These are phyloP conservation scores for Ramularia endophylla DNA, from an alignment of 2,329 filamentous ascomycete genomes.

Conservation along the genomic window DNA sequence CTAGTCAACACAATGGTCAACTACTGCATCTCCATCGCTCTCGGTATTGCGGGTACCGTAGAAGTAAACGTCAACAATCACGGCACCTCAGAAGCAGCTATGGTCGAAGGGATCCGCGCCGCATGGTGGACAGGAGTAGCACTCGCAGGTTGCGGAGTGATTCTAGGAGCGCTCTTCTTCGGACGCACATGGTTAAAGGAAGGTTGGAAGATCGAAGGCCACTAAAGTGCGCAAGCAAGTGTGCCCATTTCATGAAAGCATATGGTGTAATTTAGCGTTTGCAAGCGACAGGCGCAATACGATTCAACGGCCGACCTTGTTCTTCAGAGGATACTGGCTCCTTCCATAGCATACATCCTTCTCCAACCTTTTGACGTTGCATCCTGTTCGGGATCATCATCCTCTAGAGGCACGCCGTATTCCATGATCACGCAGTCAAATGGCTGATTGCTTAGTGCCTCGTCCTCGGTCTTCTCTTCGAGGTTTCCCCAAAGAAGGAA, in stretches of 20 bases:
- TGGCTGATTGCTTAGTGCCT: slow-evolving; percentile 30
- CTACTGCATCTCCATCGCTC: slow-evolving; percentile 58
- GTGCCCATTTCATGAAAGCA: too few relatives aligned
- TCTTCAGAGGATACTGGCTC: slow-evolving; percentile 22
- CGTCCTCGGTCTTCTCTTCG: slow-evolving; percentile 49
- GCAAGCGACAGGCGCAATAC: not conserved
- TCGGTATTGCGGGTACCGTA: slow-evolving; percentile 60
- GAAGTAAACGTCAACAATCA: slow-evolving; percentile 43
- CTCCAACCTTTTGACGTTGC: slow-evolving; percentile 17
- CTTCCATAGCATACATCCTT: slow-evolving; percentile 32
- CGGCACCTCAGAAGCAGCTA: slow-evolving; percentile 26
- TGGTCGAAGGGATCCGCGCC: slow-evolving; percentile 34
- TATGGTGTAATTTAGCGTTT: too few relatives aligned
- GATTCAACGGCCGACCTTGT: too few relatives aligned
- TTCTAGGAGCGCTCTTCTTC: slow-evolving; percentile 20
- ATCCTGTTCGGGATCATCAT: slow-evolving; percentile 19
- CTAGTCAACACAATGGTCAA: slow-evolving; percentile 61
- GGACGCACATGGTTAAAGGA: slow-evolving; percentile 10
- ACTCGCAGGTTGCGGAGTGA: slow-evolving; percentile 21
- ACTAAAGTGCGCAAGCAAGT: too few relatives aligned
- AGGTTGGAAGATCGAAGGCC: slow-evolving; percentile 16
- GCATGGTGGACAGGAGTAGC: slow-evolving; percentile 36
- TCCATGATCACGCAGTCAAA: slow-evolving; percentile 44
- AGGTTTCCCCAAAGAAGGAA: slow-evolving; percentile 82
- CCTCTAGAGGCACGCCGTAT: slow-evolving; percentile 34